Evolutionary conservation across 164 flowering plant genomes (phyloP).

Genomic region (Brasenia schreberi): DNA sequence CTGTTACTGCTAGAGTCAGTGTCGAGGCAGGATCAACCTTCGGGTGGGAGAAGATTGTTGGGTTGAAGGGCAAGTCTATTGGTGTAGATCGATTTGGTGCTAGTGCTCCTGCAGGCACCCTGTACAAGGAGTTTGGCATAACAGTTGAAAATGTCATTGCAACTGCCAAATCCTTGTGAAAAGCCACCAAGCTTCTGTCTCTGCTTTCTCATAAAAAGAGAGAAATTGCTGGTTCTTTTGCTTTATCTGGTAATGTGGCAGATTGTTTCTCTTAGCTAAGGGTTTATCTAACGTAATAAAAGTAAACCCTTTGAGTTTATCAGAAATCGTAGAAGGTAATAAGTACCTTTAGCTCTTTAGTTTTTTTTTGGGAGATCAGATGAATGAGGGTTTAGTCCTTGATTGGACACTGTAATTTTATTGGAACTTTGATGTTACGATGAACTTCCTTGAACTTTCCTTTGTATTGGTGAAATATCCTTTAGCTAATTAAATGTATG

Average conservation of each 20-base stretch:
- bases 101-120: conserved; percentile 84
- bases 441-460: neutral
- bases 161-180: conserved; percentile 53
- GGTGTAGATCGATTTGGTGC: conserved; percentile 93
- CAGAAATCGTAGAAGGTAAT: neutral
- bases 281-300: neutral
- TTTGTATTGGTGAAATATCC: no score
- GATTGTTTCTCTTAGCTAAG: neutral
- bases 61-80: conserved; percentile 68
- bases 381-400: neutral
- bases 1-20: conserved; percentile 79
- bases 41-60: conserved; percentile 82
- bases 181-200: conserved; percentile 12
- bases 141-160: conserved; percentile 81
- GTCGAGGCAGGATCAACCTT: conserved; percentile 93
- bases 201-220: neutral
- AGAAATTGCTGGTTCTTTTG: neutral
- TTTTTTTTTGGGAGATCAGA: neutral
- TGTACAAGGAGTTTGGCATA: conserved; percentile 89
- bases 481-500: no score
- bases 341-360: neutral
- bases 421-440: neutral
- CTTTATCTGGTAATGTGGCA: neutral
- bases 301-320: neutral
- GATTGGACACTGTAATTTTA: neutral